Evolutionary conservation across 257 asterid genomes (phyloP).

Genomic region (Ophiorrhiza pumila): DNA sequence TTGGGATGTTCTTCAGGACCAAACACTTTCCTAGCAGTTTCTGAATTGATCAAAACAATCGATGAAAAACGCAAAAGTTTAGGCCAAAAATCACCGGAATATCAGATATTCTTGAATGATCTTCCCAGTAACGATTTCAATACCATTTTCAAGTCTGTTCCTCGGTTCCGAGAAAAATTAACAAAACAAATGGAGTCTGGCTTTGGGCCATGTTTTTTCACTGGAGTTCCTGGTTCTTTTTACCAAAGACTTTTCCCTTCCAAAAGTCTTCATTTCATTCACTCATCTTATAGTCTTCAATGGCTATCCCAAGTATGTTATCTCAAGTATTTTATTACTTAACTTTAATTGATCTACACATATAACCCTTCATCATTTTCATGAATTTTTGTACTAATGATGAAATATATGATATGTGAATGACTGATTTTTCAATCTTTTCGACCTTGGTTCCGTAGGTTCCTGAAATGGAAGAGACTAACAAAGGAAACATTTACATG

Average conservation of each 20-base stretch:
- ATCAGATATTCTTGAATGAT: slow-evolving; percentile 50
- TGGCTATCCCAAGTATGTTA: slow-evolving; percentile 52
- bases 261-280: slow-evolving; percentile 50
- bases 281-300: slow-evolving; percentile 67
- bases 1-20: slow-evolving; percentile 75
- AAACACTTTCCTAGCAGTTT: slow-evolving; percentile 32
- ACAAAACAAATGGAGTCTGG: slow-evolving; percentile 23
- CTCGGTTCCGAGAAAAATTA: slow-evolving; percentile 27
- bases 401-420: too few species aligned
- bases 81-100: slow-evolving; percentile 37
- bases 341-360: too few species aligned
- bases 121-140: slow-evolving; percentile 72
- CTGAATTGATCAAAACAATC: slow-evolving; percentile 20
- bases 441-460: too few species aligned
- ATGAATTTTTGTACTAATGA: too few species aligned
- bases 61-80: slow-evolving; percentile 4
- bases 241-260: slow-evolving; percentile 59
- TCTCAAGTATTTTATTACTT: not conserved
- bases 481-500: slow-evolving; percentile 50
- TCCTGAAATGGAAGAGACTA: slow-evolving; percentile 11
- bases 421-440: too few species aligned
- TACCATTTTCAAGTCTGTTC: slow-evolving; percentile 41
- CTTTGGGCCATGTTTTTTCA: slow-evolving; percentile 35
- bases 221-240: slow-evolving; percentile 59
- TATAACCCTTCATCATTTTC: too few species aligned